A percentile compares a stretch with the other conserved stretches of the same genome.
These are phyloP conservation scores for Gonapodya sp. DNA, from an alignment of 192 early-diverging fungal species.

Conservation along the genomic window DNA sequence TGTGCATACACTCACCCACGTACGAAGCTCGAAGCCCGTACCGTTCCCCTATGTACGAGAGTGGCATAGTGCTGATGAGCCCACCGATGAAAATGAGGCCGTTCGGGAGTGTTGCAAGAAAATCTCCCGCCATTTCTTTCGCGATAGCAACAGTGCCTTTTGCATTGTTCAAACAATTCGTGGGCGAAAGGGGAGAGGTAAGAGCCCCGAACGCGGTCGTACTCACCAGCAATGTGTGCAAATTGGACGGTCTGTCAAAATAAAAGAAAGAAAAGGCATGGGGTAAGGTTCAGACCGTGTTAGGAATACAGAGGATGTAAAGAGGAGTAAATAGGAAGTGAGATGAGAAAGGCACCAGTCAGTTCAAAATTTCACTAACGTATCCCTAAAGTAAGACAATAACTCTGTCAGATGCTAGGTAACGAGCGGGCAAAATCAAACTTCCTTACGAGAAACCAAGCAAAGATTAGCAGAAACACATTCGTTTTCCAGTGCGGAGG, in stretches of 20 bases:
- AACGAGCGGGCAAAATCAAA: not conserved
- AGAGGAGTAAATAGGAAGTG: not conserved
- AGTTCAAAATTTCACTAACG: too few species aligned
- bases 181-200: not conserved
- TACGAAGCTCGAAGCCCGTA: not conserved
- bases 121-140: constrained; percentile 3
- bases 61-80: not conserved
- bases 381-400: not conserved
- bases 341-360: too few species aligned
- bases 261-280: not conserved
- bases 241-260: constrained; percentile 1
- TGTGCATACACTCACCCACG: not conserved
- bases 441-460: not conserved
- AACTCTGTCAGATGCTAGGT: not conserved
- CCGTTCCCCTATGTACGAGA: not conserved
- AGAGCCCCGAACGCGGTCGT: not conserved
- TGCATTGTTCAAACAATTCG: not conserved
- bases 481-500: constrained; percentile 9
- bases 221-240: not conserved
- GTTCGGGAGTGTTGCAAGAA: not conserved
- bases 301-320: not conserved
- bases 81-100: constrained; percentile 5
- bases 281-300: not conserved
- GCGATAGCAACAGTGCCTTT: constrained; percentile 4
- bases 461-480: not conserved